These are phyloP conservation scores for Anastatica hierochuntica DNA, from an alignment of 345 rosid genomes.

Conservation along the genomic window DNA sequence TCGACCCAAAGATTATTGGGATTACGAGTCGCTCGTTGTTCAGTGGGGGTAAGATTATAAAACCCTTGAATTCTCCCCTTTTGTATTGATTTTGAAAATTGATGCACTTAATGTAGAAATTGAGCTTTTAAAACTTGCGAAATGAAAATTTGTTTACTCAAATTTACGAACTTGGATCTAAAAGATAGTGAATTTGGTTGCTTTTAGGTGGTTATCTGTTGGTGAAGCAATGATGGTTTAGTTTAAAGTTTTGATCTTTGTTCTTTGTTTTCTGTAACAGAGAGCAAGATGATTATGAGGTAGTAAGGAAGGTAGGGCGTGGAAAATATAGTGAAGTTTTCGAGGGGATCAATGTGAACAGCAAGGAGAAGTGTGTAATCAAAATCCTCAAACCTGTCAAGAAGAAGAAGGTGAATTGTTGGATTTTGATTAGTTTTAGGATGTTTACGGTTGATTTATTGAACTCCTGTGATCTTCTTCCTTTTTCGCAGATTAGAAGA, in stretches of 20 bases:
- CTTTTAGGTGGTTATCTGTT: neutral
- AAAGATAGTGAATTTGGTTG: neutral
- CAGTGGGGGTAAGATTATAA: conserved; percentile 62
- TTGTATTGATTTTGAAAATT: neutral
- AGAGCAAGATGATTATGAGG: conserved; percentile 88
- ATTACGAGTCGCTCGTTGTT: conserved; percentile 66
- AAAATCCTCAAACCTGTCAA: conserved; percentile 88
- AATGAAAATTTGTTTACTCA: too few species aligned
- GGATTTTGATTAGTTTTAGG: conserved; percentile 3
- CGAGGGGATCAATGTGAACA: conserved; percentile 67
- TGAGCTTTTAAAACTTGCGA: neutral
- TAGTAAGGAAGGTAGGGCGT: conserved; percentile 75
- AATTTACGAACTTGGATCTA: neutral
- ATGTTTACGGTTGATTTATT: neutral
- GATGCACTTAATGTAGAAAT: neutral
- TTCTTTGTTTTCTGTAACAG: conserved; percentile 28
- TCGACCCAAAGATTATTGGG: conserved; percentile 93
- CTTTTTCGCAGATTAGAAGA: conserved; percentile 52
- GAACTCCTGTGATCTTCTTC: neutral
- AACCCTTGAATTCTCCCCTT: neutral
- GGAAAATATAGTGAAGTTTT: conserved; percentile 84
- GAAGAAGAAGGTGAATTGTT: conserved; percentile 60
- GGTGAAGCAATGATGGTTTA: too few species aligned
- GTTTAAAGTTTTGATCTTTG: conserved; percentile 1
- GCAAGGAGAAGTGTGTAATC: conserved; percentile 55